Evolutionary conservation across 768 basidiomycete species (phyloP).

Genomic region (Rickenella mellea): DNA sequence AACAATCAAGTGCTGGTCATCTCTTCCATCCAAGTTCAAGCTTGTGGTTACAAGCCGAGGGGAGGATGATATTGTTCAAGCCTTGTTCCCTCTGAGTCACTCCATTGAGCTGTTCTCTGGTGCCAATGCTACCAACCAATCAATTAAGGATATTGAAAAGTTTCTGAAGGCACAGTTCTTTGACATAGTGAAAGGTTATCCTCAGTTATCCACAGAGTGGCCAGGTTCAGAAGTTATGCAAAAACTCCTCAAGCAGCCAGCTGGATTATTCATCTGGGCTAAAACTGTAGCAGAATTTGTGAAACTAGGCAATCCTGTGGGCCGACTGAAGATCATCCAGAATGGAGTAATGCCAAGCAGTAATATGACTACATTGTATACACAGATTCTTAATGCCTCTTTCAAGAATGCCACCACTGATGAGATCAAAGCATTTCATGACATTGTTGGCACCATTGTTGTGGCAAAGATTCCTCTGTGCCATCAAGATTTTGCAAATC

Average conservation of each 20-base stretch:
- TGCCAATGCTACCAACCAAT: constrained; percentile 4
- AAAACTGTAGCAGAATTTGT: constrained; percentile 10
- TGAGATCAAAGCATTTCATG: constrained; percentile 10
- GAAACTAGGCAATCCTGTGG: too few relatives aligned
- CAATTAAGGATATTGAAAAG: constrained; percentile 15
- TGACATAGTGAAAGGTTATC: constrained; percentile 10
- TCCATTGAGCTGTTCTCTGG: constrained; percentile 13
- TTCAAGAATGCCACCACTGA: constrained; percentile 7
- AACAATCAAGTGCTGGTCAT: constrained; percentile 14
- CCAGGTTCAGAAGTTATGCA: constrained; percentile 15
- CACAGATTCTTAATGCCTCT: constrained; percentile 12
- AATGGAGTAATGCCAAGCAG: constrained; percentile 6
- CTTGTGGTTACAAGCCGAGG: constrained; percentile 18
- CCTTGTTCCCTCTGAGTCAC: constrained; percentile 8
- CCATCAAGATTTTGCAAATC: constrained; percentile 1
- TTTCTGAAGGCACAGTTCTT: constrained; percentile 12
- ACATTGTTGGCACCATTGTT: constrained; percentile 13
- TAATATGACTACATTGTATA: constrained; percentile 13
- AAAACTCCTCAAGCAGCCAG: constrained; percentile 14
- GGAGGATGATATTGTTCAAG: constrained; percentile 9
- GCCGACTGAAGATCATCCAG: too few relatives aligned
- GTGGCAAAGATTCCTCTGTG: constrained; percentile 15
- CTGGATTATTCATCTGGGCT: constrained; percentile 22
- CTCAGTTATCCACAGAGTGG: constrained; percentile 10
- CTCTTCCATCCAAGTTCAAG: constrained; percentile 13